These are phyloP conservation scores for Pyronema domesticum DNA, from an alignment of 495 filamentous ascomycete genomes.

Conservation along the genomic window DNA sequence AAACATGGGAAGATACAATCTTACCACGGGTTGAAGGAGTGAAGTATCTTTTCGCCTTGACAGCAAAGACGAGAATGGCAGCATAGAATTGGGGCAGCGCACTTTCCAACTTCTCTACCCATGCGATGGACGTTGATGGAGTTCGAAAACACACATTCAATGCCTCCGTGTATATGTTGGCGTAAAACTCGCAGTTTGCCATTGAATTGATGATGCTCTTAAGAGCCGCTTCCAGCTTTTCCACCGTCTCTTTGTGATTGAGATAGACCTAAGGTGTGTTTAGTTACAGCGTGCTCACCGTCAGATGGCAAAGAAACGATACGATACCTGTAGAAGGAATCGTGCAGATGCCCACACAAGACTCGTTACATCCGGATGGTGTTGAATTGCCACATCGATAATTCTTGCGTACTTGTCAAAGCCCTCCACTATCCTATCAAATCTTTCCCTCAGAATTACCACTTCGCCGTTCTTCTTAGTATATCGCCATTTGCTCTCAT, in stretches of 20 bases:
- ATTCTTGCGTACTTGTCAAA: constrained; percentile 8
- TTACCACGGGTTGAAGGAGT: neutral
- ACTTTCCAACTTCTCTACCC: neutral
- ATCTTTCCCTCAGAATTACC: neutral
- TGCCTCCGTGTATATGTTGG: neutral
- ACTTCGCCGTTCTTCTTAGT: neutral
- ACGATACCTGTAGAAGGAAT: constrained; percentile 4
- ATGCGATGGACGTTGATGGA: neutral
- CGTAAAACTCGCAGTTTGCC: constrained; percentile 9
- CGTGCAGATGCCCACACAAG: constrained; percentile 8
- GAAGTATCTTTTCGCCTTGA: constrained; percentile 9
- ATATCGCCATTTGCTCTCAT: neutral
- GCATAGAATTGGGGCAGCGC: constrained; percentile 4
- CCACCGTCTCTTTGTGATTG: constrained; percentile 11
- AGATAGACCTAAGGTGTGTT: constrained; percentile 5
- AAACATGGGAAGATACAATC: neutral
- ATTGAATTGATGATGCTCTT: constrained; percentile 5
- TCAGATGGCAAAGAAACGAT: neutral
- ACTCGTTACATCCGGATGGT: neutral
- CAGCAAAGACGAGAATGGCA: constrained; percentile 6
- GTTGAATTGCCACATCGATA: constrained; percentile 3
- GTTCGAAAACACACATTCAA: neutral
- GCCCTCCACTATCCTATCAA: constrained; percentile 9
- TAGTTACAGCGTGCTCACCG: neutral
- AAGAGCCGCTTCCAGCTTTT: constrained; percentile 2